Evolutionary conservation across 306 rosid species (phyloP).

Genomic region (Vigna hirtella): DNA sequence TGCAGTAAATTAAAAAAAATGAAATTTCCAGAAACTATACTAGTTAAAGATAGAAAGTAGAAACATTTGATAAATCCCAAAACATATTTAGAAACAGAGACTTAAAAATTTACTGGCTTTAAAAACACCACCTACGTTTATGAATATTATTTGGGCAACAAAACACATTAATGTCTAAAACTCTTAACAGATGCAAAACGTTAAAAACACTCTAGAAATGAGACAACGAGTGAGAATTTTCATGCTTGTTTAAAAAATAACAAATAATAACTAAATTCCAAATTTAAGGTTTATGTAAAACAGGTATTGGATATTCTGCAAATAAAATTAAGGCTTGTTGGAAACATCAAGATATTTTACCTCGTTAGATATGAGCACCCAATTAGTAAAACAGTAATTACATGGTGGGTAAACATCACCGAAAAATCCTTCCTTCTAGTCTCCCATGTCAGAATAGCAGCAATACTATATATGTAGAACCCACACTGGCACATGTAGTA

Average conservation of each 20-base stretch:
- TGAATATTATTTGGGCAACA: slow-evolving; percentile 31
- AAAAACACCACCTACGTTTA: not conserved
- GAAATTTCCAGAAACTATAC: slow-evolving; percentile 11
- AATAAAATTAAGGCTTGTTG: not conserved
- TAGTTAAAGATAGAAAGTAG: slow-evolving; percentile 16
- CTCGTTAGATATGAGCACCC: slow-evolving; percentile 80
- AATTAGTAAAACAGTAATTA: slow-evolving; percentile 80
- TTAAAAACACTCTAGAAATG: slow-evolving; percentile 27
- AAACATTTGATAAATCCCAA: not conserved
- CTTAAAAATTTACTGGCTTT: slow-evolving; percentile 28
- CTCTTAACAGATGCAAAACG: not conserved
- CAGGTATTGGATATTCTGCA: slow-evolving; percentile 24
- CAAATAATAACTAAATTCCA: slow-evolving; percentile 28
- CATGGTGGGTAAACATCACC: slow-evolving; percentile 97
- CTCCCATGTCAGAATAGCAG: slow-evolving; percentile 92
- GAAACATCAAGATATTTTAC: slow-evolving; percentile 52
- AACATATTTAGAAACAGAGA: slow-evolving; percentile 18
- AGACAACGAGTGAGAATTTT: slow-evolving; percentile 13
- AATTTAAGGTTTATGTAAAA: slow-evolving; percentile 35
- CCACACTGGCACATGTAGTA: slow-evolving; percentile 94
- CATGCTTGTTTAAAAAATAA: slow-evolving; percentile 29
- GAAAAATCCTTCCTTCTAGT: slow-evolving; percentile 96
- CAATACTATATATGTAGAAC: slow-evolving; percentile 89
- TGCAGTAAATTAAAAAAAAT: slow-evolving; percentile 2
- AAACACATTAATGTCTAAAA: not conserved